A percentile compares a stretch with the other conserved stretches of the same genome.
Conservation (phyloP, 1,139 yeast species). For the Diutina rugosa region DNA sequence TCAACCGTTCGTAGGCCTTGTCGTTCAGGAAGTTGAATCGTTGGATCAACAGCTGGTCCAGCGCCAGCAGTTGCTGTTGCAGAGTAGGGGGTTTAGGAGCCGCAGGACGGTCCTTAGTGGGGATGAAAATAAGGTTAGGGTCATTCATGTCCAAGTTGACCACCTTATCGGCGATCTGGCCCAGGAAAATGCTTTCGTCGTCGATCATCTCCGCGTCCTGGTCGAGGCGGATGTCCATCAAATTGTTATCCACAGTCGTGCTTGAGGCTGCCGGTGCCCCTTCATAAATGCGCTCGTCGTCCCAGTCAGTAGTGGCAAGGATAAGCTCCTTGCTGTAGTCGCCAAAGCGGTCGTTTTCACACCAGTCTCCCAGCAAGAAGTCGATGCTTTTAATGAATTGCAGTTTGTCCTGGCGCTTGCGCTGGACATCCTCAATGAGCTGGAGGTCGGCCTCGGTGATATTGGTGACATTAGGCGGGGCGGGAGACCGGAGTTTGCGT, state of each 20-base stretch:
- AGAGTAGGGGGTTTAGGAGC: background rate
- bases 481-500: conserved; percentile 6
- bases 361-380: conserved; percentile 23
- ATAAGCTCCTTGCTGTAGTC: conserved; percentile 46
- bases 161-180: conserved; percentile 35
- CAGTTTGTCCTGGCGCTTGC: conserved; percentile 9
- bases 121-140: conserved; percentile 58
- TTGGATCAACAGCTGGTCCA: conserved; percentile 32
- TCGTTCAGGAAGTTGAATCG: conserved; percentile 84
- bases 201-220: conserved; percentile 75
- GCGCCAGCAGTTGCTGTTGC: conserved; percentile 31
- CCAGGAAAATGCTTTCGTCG: conserved; percentile 73
- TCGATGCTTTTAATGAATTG: conserved; percentile 15
- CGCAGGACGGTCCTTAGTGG: conserved; percentile 15
- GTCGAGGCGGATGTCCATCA: conserved; percentile 16
- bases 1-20: conserved; percentile 67
- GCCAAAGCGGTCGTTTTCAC: conserved; percentile 23
- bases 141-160: conserved; percentile 77
- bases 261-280: conserved; percentile 4
- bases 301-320: conserved; percentile 78
- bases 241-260: conserved; percentile 4
- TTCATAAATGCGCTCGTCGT: conserved; percentile 31
- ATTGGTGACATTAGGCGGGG: conserved; percentile 6
- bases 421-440: conserved; percentile 16
- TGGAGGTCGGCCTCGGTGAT: conserved; percentile 22